Evolutionary conservation across 106 monocot species (phyloP), one percentile per base, ranked within the genome.

Genomic region (Dendrobium officinale): DNA sequence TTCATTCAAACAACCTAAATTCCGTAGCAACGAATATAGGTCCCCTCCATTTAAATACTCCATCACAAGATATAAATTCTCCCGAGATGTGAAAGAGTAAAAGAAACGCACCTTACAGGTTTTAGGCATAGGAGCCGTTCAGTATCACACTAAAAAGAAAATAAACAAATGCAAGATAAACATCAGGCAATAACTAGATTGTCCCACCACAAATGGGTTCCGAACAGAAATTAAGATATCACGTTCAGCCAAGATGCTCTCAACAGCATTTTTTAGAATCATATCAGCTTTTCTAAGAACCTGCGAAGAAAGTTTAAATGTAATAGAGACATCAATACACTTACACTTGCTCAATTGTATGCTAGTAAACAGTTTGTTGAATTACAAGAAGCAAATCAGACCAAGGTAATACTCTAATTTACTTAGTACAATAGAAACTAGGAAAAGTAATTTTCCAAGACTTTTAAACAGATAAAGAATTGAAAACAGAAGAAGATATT

Each of bases 261-360:
- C 98, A 56, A 99, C 98, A 80, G 98, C 95, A 92, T 99, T 99
- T 85, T 99, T 99, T 0, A 95, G 92, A 42, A 99, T 99, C 98
- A 99, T 99, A 85, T 99, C 98, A 55, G 95, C 98, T 82, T 99
- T 99, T 79, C 84, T 99, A 42, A 99, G 91, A 49, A 99, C 98
- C 98, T 99, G 85, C 31, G 83, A 4, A 83, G 51, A 59, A 86
- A 42, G 64, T 49, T 48, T 66, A 45, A 49, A 51, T 13, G 49
- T 68, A 9, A 74, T 31, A 26, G 80, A 72, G 9, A 72, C 37
- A 72, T 72, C 17, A 72, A 72, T 33, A 33, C 31, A 22, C 17
- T 64, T 64, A 64, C 20, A 64, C 22, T 64, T n/a, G 17, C 19
- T 8, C 64, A 64, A 16, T 54, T 64, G 19, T 64, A 64, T 64